A percentile compares a stretch with the other conserved stretches of the same genome.
Conservation (phyloP, 169 alveolate genomes). For the Eimeria mitis region DNA sequence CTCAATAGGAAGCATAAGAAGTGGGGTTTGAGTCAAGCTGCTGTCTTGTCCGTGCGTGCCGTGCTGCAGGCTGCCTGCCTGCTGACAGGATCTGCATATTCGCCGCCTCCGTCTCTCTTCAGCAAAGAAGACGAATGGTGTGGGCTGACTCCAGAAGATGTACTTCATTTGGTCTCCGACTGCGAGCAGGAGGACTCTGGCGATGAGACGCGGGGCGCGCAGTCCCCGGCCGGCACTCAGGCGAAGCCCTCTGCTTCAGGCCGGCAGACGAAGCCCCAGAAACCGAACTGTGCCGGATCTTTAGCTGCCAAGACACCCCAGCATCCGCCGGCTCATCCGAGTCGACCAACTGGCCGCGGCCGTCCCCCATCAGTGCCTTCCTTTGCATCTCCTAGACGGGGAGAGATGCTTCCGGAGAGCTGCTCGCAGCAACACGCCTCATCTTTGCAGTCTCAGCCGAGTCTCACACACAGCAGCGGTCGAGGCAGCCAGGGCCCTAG, state of each 20-base stretch:
- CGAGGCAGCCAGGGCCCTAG: neutral
- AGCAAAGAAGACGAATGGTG: constrained; percentile 70
- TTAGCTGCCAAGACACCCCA: constrained; percentile 10
- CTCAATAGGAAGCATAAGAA: neutral
- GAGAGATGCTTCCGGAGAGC: neutral
- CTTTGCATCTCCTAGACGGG: neutral
- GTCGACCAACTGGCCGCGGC: neutral
- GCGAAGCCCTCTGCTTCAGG: neutral
- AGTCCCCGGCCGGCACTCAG: neutral
- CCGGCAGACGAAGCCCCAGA: neutral
- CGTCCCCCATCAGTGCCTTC: neutral
- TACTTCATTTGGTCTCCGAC: constrained; percentile 39
- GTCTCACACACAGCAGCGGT: neutral
- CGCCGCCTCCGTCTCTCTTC: constrained; percentile 33
- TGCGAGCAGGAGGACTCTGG: constrained; percentile 20
- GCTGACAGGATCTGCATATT: constrained; percentile 20
- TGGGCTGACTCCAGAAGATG: constrained; percentile 36
- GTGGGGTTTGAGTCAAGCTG: neutral
- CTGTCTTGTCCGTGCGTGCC: neutral
- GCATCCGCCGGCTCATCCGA: neutral
- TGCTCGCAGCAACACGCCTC: neutral
- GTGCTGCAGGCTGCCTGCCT: constrained; percentile 44
- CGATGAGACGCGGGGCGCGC: neutral
- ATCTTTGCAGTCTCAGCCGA: neutral
- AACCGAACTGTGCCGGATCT: neutral